A percentile compares a stretch with the other conserved stretches of the same genome.
phyloP scores from a whole-genome alignment of 2,329 filamentous ascomycete species.

The Parafenestella ontariensis region DNA sequence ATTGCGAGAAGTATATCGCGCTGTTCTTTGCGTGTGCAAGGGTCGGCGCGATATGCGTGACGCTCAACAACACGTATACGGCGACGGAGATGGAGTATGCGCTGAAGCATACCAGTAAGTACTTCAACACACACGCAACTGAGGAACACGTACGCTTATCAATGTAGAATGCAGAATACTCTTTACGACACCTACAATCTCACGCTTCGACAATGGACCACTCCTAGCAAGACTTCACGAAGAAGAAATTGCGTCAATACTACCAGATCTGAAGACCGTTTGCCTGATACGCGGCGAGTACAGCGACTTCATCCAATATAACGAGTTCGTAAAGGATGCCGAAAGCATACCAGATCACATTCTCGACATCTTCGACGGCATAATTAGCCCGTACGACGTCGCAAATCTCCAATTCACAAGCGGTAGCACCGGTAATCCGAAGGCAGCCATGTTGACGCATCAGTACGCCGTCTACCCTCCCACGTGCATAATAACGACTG shows the following conservation, averaged over 20 bases:
- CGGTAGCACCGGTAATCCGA: constrained; percentile 48
- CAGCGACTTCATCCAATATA: constrained; percentile 65
- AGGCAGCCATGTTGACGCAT: constrained; percentile 50
- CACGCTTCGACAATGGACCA: constrained; percentile 67
- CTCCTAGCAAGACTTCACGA: constrained; percentile 57
- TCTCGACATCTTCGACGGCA: constrained; percentile 44
- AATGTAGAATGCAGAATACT: constrained; percentile 70
- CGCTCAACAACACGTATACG: constrained; percentile 84
- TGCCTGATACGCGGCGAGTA: constrained; percentile 41
- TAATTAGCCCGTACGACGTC: constrained; percentile 45
- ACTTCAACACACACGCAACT: background rate
- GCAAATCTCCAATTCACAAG: constrained; percentile 50
- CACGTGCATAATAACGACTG: background rate
- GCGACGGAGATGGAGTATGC: constrained; percentile 75
- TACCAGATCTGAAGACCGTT: constrained; percentile 42
- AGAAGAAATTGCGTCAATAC: constrained; percentile 16
- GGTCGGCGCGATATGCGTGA: constrained; percentile 65
- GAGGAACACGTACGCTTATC: background rate
- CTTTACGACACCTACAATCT: constrained; percentile 75
- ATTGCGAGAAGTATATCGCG: constrained; percentile 65
- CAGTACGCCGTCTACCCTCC: constrained; percentile 31
- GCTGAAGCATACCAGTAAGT: constrained; percentile 70
- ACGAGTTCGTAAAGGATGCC: constrained; percentile 58
- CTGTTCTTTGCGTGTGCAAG: constrained; percentile 74
- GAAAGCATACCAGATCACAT: constrained; percentile 41